phyloP scores from a whole-genome alignment of 805 yeast species.

The Metschnikowia gruessii region DNA sequence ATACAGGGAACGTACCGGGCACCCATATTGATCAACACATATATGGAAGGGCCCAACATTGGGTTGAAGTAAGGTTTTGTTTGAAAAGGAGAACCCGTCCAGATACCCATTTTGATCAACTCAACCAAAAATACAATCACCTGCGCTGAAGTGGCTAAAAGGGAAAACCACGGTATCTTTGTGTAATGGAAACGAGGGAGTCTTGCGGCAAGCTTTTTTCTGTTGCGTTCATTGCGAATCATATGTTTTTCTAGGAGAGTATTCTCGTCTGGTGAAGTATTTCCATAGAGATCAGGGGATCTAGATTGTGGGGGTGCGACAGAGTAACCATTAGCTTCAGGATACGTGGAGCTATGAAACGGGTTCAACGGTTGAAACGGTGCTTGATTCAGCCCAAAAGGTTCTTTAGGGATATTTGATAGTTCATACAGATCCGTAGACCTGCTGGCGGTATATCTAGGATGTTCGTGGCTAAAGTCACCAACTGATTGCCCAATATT shows the following conservation, averaged over 20 bases:
- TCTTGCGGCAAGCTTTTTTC: constrained; percentile 16
- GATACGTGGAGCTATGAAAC: constrained; percentile 1
- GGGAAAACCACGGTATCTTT: constrained; percentile 40
- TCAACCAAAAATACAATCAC: constrained; percentile 60
- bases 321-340: constrained; percentile 5
- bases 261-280: background rate
- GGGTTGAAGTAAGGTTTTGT: constrained; percentile 73
- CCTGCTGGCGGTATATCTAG: background rate
- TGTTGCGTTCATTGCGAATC: constrained; percentile 15
- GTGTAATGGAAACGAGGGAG: constrained; percentile 23
- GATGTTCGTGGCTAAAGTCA: background rate
- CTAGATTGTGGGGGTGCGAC: constrained; percentile 5
- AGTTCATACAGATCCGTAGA: constrained; percentile 17
- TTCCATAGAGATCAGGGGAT: background rate
- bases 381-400: constrained; percentile 5
- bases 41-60: constrained; percentile 73
- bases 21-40: constrained; percentile 64
- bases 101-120: constrained; percentile 50
- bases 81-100: constrained; percentile 65
- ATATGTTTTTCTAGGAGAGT: constrained; percentile 6
- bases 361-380: constrained; percentile 1
- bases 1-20: constrained; percentile 71
- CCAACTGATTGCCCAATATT: background rate
- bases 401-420: constrained; percentile 7
- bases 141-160: constrained; percentile 45